phyloP scores from a whole-genome alignment of 148 eudicot genomes.

The Bassia scoparia region DNA sequence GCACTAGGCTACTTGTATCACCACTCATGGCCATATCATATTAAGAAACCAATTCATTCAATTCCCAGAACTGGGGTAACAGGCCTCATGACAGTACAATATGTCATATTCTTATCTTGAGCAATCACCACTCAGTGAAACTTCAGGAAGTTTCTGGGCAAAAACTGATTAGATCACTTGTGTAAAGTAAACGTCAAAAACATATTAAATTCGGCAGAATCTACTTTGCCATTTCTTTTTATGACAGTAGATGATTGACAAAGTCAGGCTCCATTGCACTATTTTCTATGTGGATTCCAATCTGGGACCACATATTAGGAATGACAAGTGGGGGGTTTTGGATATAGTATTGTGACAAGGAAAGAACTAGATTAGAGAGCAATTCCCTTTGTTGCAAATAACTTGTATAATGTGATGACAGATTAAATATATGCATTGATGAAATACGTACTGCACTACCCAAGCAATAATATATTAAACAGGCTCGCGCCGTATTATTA shows the following conservation, averaged over 20 bases:
- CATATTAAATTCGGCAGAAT: not conserved
- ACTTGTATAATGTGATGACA: too few species aligned
- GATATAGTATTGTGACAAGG: too few species aligned
- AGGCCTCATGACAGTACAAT: not conserved
- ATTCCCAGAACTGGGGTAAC: not conserved
- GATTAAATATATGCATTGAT: too few species aligned
- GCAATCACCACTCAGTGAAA: slow-evolving; percentile 6
- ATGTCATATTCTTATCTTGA: slow-evolving; percentile 10
- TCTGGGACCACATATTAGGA: not conserved
- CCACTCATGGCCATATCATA: too few species aligned
- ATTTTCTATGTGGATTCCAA: not conserved
- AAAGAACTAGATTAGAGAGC: too few species aligned
- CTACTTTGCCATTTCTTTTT: not conserved
- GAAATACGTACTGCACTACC: too few species aligned
- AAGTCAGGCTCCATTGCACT: not conserved
- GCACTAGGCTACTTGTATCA: too few species aligned
- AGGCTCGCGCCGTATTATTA: too few species aligned
- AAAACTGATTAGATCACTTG: not conserved
- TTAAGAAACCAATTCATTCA: not conserved
- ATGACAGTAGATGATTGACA: not conserved
- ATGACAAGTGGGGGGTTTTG: too few species aligned
- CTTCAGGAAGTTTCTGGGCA: slow-evolving; percentile 21
- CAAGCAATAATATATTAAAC: too few species aligned
- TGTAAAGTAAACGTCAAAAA: not conserved
- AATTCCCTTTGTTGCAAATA: too few species aligned